Conservation (phyloP, 2,329 filamentous ascomycete genomes). For the Fusarium vanettenii region DNA sequence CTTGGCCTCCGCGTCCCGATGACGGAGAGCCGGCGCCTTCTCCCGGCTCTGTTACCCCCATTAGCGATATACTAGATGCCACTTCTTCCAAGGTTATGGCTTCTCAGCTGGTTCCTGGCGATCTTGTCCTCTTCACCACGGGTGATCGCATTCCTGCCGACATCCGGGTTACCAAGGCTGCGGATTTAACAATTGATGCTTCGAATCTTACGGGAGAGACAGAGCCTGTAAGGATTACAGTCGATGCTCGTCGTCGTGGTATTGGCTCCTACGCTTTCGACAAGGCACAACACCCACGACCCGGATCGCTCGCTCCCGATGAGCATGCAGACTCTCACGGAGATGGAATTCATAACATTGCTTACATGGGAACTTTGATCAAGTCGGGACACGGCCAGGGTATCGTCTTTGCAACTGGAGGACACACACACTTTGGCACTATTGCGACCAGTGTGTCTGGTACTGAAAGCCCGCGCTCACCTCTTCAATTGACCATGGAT, state of each 20-base stretch:
- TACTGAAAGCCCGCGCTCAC: conserved; percentile 94
- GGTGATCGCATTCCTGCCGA: conserved; percentile 97
- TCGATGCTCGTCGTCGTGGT: conserved; percentile 63
- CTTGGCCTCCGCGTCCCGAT: conserved; percentile 61
- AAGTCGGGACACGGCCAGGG: conserved; percentile 96
- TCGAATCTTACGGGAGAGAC: conserved; percentile 98
- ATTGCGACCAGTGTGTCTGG: conserved; percentile 95
- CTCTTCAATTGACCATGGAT: conserved; percentile 96
- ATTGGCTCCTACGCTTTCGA: conserved; percentile 44
- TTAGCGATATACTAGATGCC: conserved; percentile 74
- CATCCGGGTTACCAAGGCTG: conserved; percentile 89
- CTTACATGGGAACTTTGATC: conserved; percentile 97
- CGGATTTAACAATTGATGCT: conserved; percentile 93
- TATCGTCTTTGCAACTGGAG: conserved; percentile 96
- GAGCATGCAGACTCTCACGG: conserved; percentile 71
- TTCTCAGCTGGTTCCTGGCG: conserved; percentile 87
- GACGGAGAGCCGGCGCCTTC: conserved; percentile 56
- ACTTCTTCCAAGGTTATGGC: conserved; percentile 88
- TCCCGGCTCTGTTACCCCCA: conserved; percentile 67
- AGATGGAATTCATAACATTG: conserved; percentile 88
- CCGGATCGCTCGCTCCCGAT: conserved; percentile 57
- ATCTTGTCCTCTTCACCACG: conserved; percentile 92
- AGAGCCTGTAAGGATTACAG: conserved; percentile 85
- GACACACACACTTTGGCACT: conserved; percentile 93
- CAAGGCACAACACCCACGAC: conserved; percentile 43